A percentile compares a stretch with the other conserved stretches of the same genome.
Conservation (phyloP, 2,329 filamentous ascomycete species). For the Pezicula radicicola region DNA sequence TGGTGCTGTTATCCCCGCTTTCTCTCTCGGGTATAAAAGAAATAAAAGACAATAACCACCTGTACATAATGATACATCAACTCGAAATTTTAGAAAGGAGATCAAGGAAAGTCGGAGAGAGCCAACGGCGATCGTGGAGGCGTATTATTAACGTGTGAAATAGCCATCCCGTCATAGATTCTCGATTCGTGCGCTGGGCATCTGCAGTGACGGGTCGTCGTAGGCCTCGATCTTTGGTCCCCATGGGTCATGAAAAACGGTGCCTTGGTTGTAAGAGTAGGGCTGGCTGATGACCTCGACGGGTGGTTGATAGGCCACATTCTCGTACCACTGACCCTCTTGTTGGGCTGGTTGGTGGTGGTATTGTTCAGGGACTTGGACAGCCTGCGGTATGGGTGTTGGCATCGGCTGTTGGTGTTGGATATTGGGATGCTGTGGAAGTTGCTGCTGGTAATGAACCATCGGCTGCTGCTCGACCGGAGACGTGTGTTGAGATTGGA, state of each 20-base stretch:
- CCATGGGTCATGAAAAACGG: conserved; percentile 52
- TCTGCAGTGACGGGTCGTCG: conserved; percentile 54
- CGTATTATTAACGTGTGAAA: not conserved
- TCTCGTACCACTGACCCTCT: conserved; percentile 50
- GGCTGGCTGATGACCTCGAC: conserved; percentile 55
- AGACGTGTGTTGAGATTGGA: conserved; percentile 39
- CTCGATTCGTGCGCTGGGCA: conserved; percentile 57
- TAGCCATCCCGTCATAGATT: conserved; percentile 39
- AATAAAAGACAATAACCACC: conserved; percentile 1
- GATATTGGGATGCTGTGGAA: conserved; percentile 20
- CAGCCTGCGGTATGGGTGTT: conserved; percentile 26
- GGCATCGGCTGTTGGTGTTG: conserved; percentile 19
- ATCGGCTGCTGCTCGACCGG: conserved; percentile 44
- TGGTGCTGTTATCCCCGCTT: conserved; percentile 22
- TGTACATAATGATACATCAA: conserved; percentile 19
- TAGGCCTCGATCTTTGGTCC: conserved; percentile 50
- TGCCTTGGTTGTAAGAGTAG: conserved; percentile 46
- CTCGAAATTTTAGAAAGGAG: conserved; percentile 12
- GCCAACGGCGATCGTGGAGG: not conserved
- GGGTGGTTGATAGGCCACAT: conserved; percentile 50
- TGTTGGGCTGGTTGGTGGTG: conserved; percentile 36
- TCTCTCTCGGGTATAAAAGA: conserved; percentile 18
- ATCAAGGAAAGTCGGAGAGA: conserved; percentile 1
- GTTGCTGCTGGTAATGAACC: conserved; percentile 28
- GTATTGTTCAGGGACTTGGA: conserved; percentile 35